Conservation (phyloP, 768 basidiomycete species). For the Boletellus ananiceps region DNA sequence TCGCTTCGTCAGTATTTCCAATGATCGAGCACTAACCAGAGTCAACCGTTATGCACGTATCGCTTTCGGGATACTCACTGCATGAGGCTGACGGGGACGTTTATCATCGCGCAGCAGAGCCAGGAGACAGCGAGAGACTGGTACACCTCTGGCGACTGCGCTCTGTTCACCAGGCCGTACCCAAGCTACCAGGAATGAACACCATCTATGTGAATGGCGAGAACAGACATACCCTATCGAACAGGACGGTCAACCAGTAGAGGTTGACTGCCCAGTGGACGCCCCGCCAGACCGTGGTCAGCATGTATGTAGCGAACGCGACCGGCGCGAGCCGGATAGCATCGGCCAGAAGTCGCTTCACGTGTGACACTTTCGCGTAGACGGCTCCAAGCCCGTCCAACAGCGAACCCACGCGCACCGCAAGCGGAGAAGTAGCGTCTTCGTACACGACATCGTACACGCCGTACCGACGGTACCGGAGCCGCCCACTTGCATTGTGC, state of each 20-base stretch:
- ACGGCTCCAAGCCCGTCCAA: neutral
- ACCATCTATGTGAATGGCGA: neutral
- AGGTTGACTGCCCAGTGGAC: conserved; percentile 34
- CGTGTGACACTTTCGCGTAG: neutral
- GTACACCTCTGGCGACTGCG: conserved; percentile 1
- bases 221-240: conserved; percentile 21
- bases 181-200: conserved; percentile 14
- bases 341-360: conserved; percentile 12
- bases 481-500: neutral
- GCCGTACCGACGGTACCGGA: conserved; percentile 17
- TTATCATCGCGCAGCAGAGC: conserved; percentile 25
- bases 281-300: conserved; percentile 29
- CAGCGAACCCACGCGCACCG: neutral
- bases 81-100: conserved; percentile 19
- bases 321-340: conserved; percentile 19
- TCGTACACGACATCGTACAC: conserved; percentile 24
- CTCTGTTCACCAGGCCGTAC: neutral
- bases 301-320: conserved; percentile 20
- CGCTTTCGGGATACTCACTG: conserved; percentile 12
- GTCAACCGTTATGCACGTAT: conserved; percentile 2
- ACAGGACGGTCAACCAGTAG: conserved; percentile 30
- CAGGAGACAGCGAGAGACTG: conserved; percentile 26
- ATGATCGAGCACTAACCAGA: conserved; percentile 14
- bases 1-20: conserved; percentile 24
- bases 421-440: neutral